These are phyloP conservation scores for Talaromyces atroroseus DNA, from an alignment of 2,329 filamentous ascomycete species.

Conservation along the genomic window DNA sequence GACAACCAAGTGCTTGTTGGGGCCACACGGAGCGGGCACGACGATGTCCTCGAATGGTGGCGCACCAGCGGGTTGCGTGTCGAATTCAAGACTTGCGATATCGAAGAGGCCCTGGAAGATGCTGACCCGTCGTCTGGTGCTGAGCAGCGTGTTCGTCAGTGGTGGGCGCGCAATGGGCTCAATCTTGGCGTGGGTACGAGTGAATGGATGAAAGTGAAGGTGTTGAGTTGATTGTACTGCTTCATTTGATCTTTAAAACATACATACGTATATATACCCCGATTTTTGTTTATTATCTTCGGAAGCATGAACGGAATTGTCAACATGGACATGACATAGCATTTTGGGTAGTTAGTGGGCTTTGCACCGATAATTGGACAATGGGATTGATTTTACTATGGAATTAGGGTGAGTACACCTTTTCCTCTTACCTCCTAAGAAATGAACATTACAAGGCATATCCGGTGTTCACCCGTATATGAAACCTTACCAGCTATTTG, in stretches of 20 bases:
- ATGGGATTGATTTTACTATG: not conserved
- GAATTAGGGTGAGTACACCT: not conserved
- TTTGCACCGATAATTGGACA: not conserved
- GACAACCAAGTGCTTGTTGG: slow-evolving; percentile 79
- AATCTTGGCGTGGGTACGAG: slow-evolving; percentile 77
- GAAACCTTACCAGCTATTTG: too few relatives aligned
- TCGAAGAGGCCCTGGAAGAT: slow-evolving; percentile 90
- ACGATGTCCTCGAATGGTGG: slow-evolving; percentile 90
- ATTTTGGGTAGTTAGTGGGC: not conserved
- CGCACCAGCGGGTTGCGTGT: slow-evolving; percentile 65
- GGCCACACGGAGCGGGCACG: slow-evolving; percentile 80
- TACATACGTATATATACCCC: slow-evolving; percentile 15
- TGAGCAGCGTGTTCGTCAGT: slow-evolving; percentile 67
- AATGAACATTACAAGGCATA: not conserved
- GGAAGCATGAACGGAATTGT: not conserved
- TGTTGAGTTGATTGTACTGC: slow-evolving; percentile 39
- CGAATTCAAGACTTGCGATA: slow-evolving; percentile 91
- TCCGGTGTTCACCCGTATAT: too few relatives aligned
- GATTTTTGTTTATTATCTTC: not conserved
- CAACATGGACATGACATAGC: slow-evolving; percentile 1
- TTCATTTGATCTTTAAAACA: not conserved
- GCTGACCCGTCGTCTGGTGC: slow-evolving; percentile 60
- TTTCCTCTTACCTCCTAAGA: not conserved
- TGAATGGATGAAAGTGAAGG: slow-evolving; percentile 82
- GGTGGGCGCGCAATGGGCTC: slow-evolving; percentile 83